Conservation (phyloP, 768 basidiomycete species). For the Clitopilus hobsonii region DNA sequence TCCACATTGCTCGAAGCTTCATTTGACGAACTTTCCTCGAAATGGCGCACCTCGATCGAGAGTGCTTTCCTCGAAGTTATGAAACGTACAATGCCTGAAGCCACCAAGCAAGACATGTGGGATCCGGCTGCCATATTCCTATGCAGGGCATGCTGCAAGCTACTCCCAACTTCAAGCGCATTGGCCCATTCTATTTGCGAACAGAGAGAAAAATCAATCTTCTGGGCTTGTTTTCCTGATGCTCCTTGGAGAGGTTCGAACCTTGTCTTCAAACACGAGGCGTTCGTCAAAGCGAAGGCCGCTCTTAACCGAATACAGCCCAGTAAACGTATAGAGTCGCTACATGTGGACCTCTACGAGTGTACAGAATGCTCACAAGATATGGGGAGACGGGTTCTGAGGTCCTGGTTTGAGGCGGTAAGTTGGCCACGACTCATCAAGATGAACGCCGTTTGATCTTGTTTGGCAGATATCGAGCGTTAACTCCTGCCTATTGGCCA, state of each 20-base stretch:
- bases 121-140: background rate
- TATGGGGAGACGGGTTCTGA: background rate
- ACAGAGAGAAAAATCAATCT: background rate
- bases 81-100: background rate
- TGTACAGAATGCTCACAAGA: background rate
- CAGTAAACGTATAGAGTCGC: no score
- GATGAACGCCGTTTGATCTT: no score
- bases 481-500: background rate
- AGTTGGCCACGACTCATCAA: no score
- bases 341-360: background rate
- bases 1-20: background rate
- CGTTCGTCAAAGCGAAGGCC: background rate
- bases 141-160: background rate
- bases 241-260: background rate
- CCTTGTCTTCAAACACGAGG: background rate
- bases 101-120: background rate
- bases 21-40: background rate
- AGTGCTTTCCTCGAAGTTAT: background rate
- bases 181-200: background rate
- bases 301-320: no score
- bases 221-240: background rate
- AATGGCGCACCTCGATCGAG: background rate
- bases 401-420: background rate
- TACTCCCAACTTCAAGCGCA: background rate
- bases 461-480: background rate